Evolutionary conservation across 495 filamentous ascomycete genomes (phyloP).

Genomic region (Lophiostoma macrostomum): DNA sequence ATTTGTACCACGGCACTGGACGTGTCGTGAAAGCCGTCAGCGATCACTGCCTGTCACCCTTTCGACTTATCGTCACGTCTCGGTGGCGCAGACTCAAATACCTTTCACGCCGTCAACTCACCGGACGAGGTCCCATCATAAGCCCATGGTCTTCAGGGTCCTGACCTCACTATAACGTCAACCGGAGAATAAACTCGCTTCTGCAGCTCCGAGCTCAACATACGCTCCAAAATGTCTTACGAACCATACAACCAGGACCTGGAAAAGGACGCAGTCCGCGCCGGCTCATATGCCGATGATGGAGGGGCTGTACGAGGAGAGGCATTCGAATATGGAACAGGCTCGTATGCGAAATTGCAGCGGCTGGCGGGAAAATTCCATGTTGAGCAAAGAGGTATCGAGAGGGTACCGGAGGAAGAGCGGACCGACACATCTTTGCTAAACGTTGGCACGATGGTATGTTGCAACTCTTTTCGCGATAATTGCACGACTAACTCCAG

Average conservation of each 20-base stretch:
- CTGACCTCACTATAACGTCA: neutral
- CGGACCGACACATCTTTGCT: conserved; percentile 59
- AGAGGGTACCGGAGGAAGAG: conserved; percentile 74
- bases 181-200: conserved; percentile 18
- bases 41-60: neutral
- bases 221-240: conserved; percentile 16
- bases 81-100: neutral
- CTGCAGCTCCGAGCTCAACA: conserved; percentile 10
- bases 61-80: neutral
- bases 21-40: neutral
- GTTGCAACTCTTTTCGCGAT: conserved; percentile 7
- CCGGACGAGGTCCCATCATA: neutral
- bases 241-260: conserved; percentile 22
- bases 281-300: conserved; percentile 41
- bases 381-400: conserved; percentile 77
- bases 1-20: neutral
- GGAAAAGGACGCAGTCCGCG: conserved; percentile 19
- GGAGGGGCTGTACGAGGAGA: conserved; percentile 59
- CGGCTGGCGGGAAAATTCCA: conserved; percentile 65
- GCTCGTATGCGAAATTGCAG: conserved; percentile 64
- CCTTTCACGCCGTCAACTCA: too few species aligned
- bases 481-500: neutral
- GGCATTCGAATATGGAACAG: conserved; percentile 60
- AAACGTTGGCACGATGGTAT: conserved; percentile 74
- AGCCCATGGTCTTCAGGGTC: neutral